Evolutionary conservation across 176 grass and related monocot species (phyloP), one percentile per base, ranked within the genome.

Genomic region (Pontederia crassipes): DNA sequence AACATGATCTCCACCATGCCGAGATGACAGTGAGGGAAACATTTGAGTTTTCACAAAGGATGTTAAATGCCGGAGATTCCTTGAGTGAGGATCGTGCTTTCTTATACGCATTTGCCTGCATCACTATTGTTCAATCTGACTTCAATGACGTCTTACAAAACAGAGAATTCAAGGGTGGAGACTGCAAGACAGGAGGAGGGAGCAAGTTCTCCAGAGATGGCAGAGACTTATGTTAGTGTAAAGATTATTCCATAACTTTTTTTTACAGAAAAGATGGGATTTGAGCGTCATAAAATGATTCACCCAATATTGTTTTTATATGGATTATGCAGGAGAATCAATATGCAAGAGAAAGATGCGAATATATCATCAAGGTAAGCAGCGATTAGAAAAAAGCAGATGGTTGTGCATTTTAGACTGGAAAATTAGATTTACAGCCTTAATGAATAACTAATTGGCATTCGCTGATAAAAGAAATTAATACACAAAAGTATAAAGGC

Each of bases 1-100:
- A 69, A 69, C 13, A 57, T 47, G 66, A 57, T 11, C 10, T 57
- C 32, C 66, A 69, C 32, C 66, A 69, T 24, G 15, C 66, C 46
- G 66, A 69, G 66, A 69, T 69, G 66, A 69, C 66, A 4, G 53
- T 46, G 17, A 57, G 53, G 53, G 66, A 69, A 53, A 69, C 66
- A 9, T 11, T 69, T n/a, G 66, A 69, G 66, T 69, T 69, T 17
- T 69, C 66, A 14, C 55, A 16, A 57, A 46, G 56, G 18, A 7
- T 69, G 53, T 24, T 57, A 26, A 69, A 24, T 47, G 53, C 66
- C 20, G 53, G 53, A 69, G n/a, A 69, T 57, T 15, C 53, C 24
- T 55, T 12, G 45, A 53, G 66, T 57, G 53, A 68, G 66, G 35
- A 57, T 57, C 28, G 46, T 12, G 1, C n/a, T 8, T 12, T 11